These are phyloP conservation scores for Starmerella sp. DNA, from an alignment of 805 yeast genomes.

Conservation along the genomic window DNA sequence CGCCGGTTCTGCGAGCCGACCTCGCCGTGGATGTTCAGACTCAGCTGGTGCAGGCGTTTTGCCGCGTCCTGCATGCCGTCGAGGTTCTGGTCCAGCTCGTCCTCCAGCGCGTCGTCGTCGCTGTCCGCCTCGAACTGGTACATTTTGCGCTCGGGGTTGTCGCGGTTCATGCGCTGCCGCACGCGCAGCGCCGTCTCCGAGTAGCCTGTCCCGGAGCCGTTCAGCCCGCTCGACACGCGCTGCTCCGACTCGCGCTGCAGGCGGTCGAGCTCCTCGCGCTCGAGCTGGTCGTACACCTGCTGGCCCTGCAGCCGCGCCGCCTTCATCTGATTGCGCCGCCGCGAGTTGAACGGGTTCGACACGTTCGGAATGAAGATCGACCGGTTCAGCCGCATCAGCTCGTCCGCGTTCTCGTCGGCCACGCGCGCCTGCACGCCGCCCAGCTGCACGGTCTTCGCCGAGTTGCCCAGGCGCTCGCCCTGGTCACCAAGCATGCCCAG, in stretches of 20 bases:
- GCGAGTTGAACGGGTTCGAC: conserved; percentile 78
- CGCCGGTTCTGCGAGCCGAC: conserved; percentile 67
- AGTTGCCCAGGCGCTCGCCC: conserved; percentile 68
- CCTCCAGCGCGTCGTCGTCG: conserved; percentile 88
- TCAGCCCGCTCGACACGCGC: conserved; percentile 46
- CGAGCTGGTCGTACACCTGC: conserved; percentile 49
- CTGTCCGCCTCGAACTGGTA: conserved; percentile 57
- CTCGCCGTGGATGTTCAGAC: conserved; percentile 63
- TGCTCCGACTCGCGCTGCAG: conserved; percentile 55
- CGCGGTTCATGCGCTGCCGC: conserved; percentile 41
- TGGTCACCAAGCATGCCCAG: conserved; percentile 91
- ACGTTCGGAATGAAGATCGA: conserved; percentile 72
- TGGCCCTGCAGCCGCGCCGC: conserved; percentile 59
- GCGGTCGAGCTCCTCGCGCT: conserved; percentile 49
- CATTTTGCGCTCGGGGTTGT: conserved; percentile 27
- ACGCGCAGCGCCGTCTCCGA: conserved; percentile 33
- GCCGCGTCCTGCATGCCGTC: conserved; percentile 65
- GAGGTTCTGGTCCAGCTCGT: conserved; percentile 72
- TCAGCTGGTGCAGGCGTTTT: conserved; percentile 58
- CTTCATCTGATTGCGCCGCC: conserved; percentile 57
- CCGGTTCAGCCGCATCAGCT: conserved; percentile 67
- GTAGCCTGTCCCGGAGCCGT: conserved; percentile 20
- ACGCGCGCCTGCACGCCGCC: conserved; percentile 72
- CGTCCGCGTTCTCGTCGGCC: conserved; percentile 72
- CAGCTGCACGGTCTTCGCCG: conserved; percentile 64